phyloP scores from a whole-genome alignment of 345 rosid species.

The Eutrema japonicum region DNA sequence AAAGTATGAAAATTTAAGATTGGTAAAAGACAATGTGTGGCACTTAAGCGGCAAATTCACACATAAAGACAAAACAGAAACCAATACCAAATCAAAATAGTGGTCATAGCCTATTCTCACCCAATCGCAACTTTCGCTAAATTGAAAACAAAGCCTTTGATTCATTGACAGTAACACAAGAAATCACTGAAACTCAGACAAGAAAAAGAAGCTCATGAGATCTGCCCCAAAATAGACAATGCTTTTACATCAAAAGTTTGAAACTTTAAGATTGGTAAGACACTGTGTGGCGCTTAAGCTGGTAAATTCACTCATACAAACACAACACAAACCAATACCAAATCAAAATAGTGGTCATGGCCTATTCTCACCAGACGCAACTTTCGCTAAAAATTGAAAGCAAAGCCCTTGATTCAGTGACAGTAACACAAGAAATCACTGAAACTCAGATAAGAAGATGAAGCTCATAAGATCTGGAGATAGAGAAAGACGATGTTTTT shows the following conservation, averaged over 20 bases:
- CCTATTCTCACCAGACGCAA: neutral
- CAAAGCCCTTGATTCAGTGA: conserved; percentile 17
- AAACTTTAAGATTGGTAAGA: conserved; percentile 9
- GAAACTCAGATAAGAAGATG: neutral
- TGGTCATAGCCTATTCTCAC: neutral
- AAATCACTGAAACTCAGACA: neutral
- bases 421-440: neutral
- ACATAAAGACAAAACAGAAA: neutral
- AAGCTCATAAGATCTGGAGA: neutral
- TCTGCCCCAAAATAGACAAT: neutral
- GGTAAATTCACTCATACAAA: neutral
- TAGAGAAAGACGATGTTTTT: neutral
- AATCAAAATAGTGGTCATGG: neutral
- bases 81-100: neutral
- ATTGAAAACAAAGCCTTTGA: conserved; percentile 22
- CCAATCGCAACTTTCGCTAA: neutral
- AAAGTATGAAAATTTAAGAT: conserved; percentile 17
- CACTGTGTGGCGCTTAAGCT: neutral
- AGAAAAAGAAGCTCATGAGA: conserved; percentile 9
- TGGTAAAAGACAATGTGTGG: neutral
- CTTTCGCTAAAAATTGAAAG: neutral
- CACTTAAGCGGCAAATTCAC: neutral
- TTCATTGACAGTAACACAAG: neutral
- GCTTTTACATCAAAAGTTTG: conserved; percentile 17
- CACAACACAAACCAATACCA: neutral